Evolutionary conservation across 768 basidiomycete genomes (phyloP).

Genomic region (Kwoniella heveanensis): DNA sequence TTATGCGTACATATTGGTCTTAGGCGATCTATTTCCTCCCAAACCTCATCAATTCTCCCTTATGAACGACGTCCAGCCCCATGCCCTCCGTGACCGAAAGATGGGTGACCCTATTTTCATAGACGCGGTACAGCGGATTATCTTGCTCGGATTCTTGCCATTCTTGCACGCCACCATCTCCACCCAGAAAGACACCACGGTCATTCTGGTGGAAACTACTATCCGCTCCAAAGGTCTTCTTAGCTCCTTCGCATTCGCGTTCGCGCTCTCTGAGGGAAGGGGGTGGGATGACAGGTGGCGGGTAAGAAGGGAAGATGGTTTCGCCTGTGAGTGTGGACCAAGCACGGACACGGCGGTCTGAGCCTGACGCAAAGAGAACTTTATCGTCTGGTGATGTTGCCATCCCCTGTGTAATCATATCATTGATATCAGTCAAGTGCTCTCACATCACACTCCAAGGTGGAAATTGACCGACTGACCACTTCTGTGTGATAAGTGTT

Average conservation of each 20-base stretch:
- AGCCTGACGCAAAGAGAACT: constrained; percentile 37
- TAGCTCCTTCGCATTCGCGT: too few species aligned
- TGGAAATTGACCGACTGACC: constrained; percentile 17
- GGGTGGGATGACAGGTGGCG: not conserved
- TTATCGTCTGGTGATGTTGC: constrained; percentile 34
- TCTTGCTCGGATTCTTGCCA: not conserved
- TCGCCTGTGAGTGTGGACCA: constrained; percentile 40
- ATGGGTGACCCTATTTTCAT: constrained; percentile 12
- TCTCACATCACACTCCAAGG: too few species aligned
- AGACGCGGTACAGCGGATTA: constrained; percentile 25
- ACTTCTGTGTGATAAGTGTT: constrained; percentile 29
- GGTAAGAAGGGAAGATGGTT: constrained; percentile 2
- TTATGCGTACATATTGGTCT: not conserved
- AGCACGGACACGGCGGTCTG: constrained; percentile 35
- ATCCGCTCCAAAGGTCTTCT: too few species aligned
- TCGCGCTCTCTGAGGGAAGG: too few species aligned
- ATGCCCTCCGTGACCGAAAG: constrained; percentile 30
- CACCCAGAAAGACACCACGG: too few species aligned
- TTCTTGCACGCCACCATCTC: not conserved
- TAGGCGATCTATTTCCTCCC: constrained; percentile 15
- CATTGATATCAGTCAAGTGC: not conserved
- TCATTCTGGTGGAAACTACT: too few species aligned
- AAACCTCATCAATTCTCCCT: constrained; percentile 32
- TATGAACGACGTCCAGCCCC: constrained; percentile 34
- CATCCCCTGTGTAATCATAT: constrained; percentile 38